These are phyloP conservation scores for Xylaria sp. DNA, from an alignment of 2,329 filamentous ascomycete species.

Conservation along the genomic window DNA sequence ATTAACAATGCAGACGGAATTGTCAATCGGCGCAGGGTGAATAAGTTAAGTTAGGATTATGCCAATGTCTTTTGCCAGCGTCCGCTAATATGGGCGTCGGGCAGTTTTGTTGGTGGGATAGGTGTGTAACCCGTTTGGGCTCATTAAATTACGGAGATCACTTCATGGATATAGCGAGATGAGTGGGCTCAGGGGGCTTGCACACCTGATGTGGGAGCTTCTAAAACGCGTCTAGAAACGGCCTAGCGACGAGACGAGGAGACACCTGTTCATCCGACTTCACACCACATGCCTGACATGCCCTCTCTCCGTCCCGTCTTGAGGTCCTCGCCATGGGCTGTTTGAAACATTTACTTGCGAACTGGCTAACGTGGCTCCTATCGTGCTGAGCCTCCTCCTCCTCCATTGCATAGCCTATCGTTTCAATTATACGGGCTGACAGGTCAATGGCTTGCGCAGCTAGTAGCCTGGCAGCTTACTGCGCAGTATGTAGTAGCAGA, in stretches of 20 bases:
- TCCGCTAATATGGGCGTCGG: not conserved
- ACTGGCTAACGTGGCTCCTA: no score
- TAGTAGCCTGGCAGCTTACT: no score
- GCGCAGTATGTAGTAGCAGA: no score
- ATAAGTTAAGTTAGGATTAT: not conserved
- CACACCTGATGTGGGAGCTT: not conserved
- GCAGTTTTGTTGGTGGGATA: slow-evolving; percentile 19
- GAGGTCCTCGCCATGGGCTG: no score
- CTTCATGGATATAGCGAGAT: slow-evolving; percentile 18
- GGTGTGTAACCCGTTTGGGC: slow-evolving; percentile 13
- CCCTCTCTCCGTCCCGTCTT: no score
- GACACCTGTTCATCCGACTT: not conserved
- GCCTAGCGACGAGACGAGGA: not conserved
- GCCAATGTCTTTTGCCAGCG: not conserved
- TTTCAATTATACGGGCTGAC: not conserved
- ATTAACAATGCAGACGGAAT: not conserved
- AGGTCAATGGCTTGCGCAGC: no score
- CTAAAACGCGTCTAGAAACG: slow-evolving; percentile 1
- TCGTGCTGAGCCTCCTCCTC: no score
- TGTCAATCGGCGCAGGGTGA: not conserved
- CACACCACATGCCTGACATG: no score
- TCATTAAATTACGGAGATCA: slow-evolving; percentile 30
- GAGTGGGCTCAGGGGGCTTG: slow-evolving; percentile 25
- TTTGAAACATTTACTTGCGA: not conserved
- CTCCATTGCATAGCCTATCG: not conserved